Percentiles rank a stretch among this genome's conserved stretches.
Evolutionary conservation across 495 filamentous ascomycete genomes (phyloP).

Genomic region (Chaetomium fimeti): DNA sequence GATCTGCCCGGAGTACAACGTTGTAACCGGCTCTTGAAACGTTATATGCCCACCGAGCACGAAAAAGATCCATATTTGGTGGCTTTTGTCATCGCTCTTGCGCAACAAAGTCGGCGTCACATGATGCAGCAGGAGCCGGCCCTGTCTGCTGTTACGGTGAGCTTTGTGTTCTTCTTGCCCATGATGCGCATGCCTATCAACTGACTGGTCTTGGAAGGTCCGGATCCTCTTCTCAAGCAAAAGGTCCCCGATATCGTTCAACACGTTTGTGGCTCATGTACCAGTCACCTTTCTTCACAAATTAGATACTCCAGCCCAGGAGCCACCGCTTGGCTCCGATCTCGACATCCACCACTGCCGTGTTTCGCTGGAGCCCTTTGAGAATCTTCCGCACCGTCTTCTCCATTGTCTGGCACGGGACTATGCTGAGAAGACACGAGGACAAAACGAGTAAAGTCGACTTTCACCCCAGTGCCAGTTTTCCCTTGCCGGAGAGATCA

Average conservation of each 20-base stretch:
- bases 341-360: not conserved
- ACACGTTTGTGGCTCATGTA: constrained; percentile 1
- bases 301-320: not conserved
- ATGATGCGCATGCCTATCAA: too few relatives aligned
- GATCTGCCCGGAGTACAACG: not conserved
- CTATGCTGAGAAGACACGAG: too few relatives aligned
- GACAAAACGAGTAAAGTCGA: too few relatives aligned
- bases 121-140: not conserved
- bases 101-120: not conserved
- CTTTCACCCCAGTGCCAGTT: too few relatives aligned
- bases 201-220: not conserved
- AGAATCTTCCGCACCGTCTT: not conserved
- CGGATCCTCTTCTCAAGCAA: not conserved
- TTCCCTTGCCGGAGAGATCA: too few relatives aligned
- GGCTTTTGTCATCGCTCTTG: not conserved
- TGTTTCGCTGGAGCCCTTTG: not conserved
- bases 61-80: not conserved
- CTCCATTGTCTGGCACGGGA: too few relatives aligned
- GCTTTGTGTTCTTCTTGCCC: not conserved
- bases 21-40: not conserved
- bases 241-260: not conserved
- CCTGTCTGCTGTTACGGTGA: not conserved
- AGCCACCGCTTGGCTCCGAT: not conserved
- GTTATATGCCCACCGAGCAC: not conserved
- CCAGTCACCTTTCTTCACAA: not conserved